These are phyloP conservation scores for Fusarium algeriense DNA, from an alignment of 2,329 filamentous ascomycete species.

Conservation along the genomic window DNA sequence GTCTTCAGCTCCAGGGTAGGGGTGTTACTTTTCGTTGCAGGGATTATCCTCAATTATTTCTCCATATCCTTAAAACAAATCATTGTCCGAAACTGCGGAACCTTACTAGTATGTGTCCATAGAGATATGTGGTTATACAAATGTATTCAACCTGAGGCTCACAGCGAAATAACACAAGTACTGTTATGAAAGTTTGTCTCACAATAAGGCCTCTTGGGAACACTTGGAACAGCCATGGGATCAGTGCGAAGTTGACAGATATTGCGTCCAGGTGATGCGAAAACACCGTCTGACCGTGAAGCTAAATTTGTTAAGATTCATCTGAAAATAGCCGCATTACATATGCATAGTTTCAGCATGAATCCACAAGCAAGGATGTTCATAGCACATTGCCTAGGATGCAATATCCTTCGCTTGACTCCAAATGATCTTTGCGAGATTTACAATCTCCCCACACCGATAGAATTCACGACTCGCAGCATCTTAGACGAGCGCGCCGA, in stretches of 20 bases:
- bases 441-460: neutral
- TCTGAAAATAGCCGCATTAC: neutral
- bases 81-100: constrained; percentile 8
- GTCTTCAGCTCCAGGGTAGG: neutral
- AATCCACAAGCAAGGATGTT: neutral
- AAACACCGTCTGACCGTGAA: neutral
- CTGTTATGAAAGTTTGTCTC: neutral
- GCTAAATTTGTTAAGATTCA: too few relatives aligned
- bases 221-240: neutral
- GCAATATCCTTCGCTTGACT: neutral
- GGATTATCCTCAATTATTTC: neutral
- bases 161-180: neutral
- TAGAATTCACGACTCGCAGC: neutral
- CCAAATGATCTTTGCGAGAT: neutral
- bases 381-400: neutral
- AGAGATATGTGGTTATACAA: neutral
- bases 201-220: neutral
- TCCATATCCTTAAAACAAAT: constrained; percentile 6
- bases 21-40: neutral
- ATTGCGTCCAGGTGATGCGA: neutral
- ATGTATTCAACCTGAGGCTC: constrained; percentile 5
- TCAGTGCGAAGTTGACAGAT: neutral
- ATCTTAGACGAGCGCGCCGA: neutral
- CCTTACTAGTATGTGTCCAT: neutral
- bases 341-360: too few relatives aligned